Percentiles rank a stretch among this genome's conserved stretches.
Conservation (phyloP, 2,329 filamentous ascomycete genomes). For the Stemphylium beticola region DNA sequence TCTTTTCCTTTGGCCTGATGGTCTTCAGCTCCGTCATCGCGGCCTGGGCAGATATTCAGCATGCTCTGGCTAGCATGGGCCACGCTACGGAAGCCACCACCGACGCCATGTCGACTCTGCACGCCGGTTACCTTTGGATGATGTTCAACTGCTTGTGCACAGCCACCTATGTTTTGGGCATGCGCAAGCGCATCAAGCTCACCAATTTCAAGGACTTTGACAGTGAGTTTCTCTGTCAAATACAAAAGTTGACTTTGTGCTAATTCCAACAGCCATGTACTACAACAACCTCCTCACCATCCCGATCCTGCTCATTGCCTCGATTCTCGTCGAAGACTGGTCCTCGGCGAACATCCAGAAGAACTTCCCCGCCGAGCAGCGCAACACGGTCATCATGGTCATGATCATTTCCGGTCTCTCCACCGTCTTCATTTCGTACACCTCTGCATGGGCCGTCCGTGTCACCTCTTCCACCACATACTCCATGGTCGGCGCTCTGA, state of each 20-base stretch:
- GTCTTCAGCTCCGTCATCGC: slow-evolving; percentile 92
- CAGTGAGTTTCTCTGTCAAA: slow-evolving; percentile 66
- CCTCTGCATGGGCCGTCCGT: slow-evolving; percentile 97
- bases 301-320: slow-evolving; percentile 83
- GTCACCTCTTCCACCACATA: slow-evolving; percentile 98
- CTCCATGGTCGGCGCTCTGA: slow-evolving; percentile 96
- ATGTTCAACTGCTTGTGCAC: slow-evolving; percentile 94
- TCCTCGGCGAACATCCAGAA: slow-evolving; percentile 78
- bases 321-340: slow-evolving; percentile 90
- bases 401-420: slow-evolving; percentile 95
- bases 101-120: slow-evolving; percentile 83
- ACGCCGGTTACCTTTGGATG: slow-evolving; percentile 98
- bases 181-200: slow-evolving; percentile 98
- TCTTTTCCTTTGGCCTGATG: slow-evolving; percentile 96
- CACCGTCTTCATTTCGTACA: slow-evolving; percentile 99
- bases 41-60: slow-evolving; percentile 95
- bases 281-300: slow-evolving; percentile 99
- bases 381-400: slow-evolving; percentile 80
- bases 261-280: slow-evolving; percentile 80
- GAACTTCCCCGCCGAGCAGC: slow-evolving; percentile 86
- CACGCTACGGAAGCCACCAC: slow-evolving; percentile 65
- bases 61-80: slow-evolving; percentile 72
- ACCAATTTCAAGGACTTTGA: slow-evolving; percentile 99
- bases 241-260: background rate
- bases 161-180: slow-evolving; percentile 84